These are phyloP conservation scores for Ophiostoma populinum DNA, from an alignment of 2,329 filamentous ascomycete species.

Conservation along the genomic window DNA sequence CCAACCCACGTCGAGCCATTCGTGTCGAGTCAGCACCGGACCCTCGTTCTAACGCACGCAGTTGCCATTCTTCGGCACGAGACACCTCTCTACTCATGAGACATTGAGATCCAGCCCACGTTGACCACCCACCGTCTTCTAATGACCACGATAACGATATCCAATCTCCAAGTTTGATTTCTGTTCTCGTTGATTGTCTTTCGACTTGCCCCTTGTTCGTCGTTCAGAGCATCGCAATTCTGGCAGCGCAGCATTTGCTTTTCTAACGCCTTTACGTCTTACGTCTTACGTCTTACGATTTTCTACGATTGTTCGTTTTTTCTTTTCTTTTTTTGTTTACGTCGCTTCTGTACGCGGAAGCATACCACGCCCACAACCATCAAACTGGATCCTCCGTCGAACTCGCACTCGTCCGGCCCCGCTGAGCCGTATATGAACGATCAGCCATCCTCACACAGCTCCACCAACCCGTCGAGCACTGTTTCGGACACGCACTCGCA, in stretches of 20 bases:
- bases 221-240: not conserved
- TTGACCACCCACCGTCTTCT: too few species aligned
- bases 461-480: conserved; percentile 32
- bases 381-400: conserved; percentile 89
- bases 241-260: conserved; percentile 3
- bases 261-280: conserved; percentile 1
- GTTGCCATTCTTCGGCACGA: too few species aligned
- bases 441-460: conserved; percentile 42
- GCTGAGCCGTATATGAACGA: conserved; percentile 59
- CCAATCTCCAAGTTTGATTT: too few species aligned
- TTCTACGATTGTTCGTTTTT: not conserved
- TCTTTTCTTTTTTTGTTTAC: not conserved
- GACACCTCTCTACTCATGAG: too few species aligned
- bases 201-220: not conserved
- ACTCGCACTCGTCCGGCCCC: conserved; percentile 55
- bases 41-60: not conserved
- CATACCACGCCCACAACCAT: conserved; percentile 21
- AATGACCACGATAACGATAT: too few species aligned
- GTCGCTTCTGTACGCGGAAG: not conserved
- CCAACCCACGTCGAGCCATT: not conserved
- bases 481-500: conserved; percentile 36
- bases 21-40: not conserved
- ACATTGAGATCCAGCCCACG: too few species aligned
- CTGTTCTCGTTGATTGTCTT: not conserved
- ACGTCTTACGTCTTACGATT: conserved; percentile 3